Evolutionary conservation across 768 basidiomycete species (phyloP), one percentile per base, ranked within the genome.

Genomic region (Boletus eberwhitei): DNA sequence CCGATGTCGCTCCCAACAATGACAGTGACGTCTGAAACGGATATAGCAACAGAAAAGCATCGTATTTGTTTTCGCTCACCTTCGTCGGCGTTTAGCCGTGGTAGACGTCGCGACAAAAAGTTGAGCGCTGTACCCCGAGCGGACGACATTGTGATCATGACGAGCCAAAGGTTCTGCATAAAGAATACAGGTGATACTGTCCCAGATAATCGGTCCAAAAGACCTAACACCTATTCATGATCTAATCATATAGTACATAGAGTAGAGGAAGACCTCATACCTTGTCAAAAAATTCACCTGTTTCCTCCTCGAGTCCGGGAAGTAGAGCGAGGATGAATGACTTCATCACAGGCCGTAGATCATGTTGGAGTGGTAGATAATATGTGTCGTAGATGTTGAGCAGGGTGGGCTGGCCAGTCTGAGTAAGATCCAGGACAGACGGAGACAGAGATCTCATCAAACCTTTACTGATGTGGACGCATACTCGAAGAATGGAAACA

Each of bases 401-500:
- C 1, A 99, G 77, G 21, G 86, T 81, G 3, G 95, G 95, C 88
- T 96, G 55, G 21, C 22, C 16, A 35, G 29, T 34, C 29, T 37
- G 14, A 50, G 31, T 42, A 40, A 45, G 36, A 53, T 46, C 2
- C 36, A 42, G 31, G 31, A 16, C 5, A 29, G 3, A 41, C 12
- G 22, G 32, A 47, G 2, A 1, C 8, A 29, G 54, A 73, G 48
- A 58, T 24, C 14, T 43, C 4, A n/a, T 49, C 69, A 45, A 26
- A 90, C 93, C 80, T 93, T 93, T 54, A 98, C 94, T 19, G 94
- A 94, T n/a, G 95, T 98, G n/a, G 96, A 88, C 11, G 97, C 93
- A 71, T 93, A 98, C 73, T 98, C 93, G 64, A 98, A 98, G 82
- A 98, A 98, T 0, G 97, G 97, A 69, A 99, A 98, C 6, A 99